Percentiles rank a stretch among this genome's conserved stretches.
These are phyloP conservation scores for Beverwykella pulmonaria DNA, from an alignment of 495 filamentous ascomycete species.

Conservation along the genomic window DNA sequence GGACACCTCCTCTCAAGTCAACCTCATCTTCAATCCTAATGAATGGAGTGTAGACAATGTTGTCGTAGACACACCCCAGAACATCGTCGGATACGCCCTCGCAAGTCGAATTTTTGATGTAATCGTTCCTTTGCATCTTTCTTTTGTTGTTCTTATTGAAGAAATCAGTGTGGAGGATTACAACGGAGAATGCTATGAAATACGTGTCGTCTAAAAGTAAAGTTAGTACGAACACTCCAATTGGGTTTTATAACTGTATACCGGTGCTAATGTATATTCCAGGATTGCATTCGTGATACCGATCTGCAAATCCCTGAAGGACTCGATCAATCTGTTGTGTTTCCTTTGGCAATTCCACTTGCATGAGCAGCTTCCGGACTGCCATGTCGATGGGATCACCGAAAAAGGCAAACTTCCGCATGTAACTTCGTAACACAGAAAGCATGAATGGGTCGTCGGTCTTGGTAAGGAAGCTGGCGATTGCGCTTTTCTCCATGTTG, in stretches of 20 bases:
- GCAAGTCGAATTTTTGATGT: slow-evolving; percentile 83
- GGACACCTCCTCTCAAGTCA: slow-evolving; percentile 75
- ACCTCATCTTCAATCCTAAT: slow-evolving; percentile 93
- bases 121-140: slow-evolving; percentile 97
- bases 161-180: slow-evolving; percentile 95
- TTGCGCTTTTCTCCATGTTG: slow-evolving; percentile 68
- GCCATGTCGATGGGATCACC: slow-evolving; percentile 98
- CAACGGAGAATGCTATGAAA: slow-evolving; percentile 93
- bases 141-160: slow-evolving; percentile 99
- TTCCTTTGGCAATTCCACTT: slow-evolving; percentile 93
- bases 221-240: slow-evolving; percentile 19
- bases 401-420: slow-evolving; percentile 91
- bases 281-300: slow-evolving; percentile 98
- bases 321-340: slow-evolving; percentile 97
- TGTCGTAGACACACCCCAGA: slow-evolving; percentile 95
- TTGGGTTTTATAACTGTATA: slow-evolving; percentile 44
- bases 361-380: slow-evolving; percentile 92
- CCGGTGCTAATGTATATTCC: slow-evolving; percentile 86
- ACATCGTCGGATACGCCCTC: slow-evolving; percentile 92
- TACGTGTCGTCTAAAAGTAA: slow-evolving; percentile 76
- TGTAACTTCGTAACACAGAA: slow-evolving; percentile 85
- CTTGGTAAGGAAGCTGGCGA: slow-evolving; percentile 81
- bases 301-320: slow-evolving; percentile 89
- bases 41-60: slow-evolving; percentile 96
- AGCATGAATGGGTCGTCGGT: slow-evolving; percentile 80